A percentile compares a stretch with the other conserved stretches of the same genome.
Evolutionary conservation across 1,284 basidiomycete genomes (phyloP).

Genomic region (Ceratobasidium sp.): DNA sequence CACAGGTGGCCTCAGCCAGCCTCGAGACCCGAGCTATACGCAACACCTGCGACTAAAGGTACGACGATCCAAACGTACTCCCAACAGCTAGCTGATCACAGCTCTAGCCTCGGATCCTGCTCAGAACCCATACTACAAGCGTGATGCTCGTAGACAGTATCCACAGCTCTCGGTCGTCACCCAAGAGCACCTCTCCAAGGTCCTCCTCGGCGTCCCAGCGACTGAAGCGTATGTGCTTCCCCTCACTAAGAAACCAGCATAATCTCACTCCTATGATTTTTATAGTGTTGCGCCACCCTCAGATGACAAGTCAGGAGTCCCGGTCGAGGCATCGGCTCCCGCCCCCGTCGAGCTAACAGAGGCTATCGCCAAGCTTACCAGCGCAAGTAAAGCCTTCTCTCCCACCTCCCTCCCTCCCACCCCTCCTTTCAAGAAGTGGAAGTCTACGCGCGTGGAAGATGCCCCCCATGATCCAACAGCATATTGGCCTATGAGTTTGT

Average conservation of each 20-base stretch:
- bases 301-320: conserved; percentile 62
- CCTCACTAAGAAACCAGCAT: conserved; percentile 21
- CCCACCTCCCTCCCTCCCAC: conserved; percentile 78
- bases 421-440: conserved; percentile 79
- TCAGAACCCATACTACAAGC: conserved; percentile 93
- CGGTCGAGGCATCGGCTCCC: conserved; percentile 62
- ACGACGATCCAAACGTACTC: conserved; percentile 47
- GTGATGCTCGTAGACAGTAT: conserved; percentile 92
- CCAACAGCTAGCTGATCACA: conserved; percentile 24
- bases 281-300: conserved; percentile 71
- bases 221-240: conserved; percentile 68
- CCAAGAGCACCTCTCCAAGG: conserved; percentile 81
- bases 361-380: conserved; percentile 75
- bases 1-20: conserved; percentile 90
- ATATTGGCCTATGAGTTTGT: conserved; percentile 86
- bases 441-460: conserved; percentile 72
- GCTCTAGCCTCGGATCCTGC: conserved; percentile 80
- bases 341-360: conserved; percentile 71
- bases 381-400: conserved; percentile 72
- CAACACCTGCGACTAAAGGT: conserved; percentile 90
- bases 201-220: conserved; percentile 86
- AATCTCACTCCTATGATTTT: conserved; percentile 51
- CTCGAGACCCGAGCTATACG: conserved; percentile 87
- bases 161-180: conserved; percentile 89
- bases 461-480: conserved; percentile 81